Conservation (phyloP, 345 rosid species). For the Cardamine resedifolia region DNA sequence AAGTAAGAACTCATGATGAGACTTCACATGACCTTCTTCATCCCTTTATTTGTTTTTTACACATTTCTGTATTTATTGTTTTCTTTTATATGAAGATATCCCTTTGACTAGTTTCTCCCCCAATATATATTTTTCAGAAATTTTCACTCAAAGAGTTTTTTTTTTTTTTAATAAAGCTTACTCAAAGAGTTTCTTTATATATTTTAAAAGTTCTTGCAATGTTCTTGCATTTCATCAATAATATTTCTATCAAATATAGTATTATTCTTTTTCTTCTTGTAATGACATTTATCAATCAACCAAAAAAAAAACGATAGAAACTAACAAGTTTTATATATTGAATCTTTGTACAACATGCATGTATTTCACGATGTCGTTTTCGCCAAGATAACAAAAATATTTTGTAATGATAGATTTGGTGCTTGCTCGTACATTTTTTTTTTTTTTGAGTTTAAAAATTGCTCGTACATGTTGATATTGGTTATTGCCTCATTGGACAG, state of each 20-base stretch:
- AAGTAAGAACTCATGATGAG: constrained; percentile 39
- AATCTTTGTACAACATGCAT: not conserved
- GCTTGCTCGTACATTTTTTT: constrained; percentile 1
- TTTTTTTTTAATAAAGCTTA: no score
- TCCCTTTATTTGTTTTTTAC: constrained; percentile 14
- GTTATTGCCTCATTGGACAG: no score
- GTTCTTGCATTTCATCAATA: not conserved
- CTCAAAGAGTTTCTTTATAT: not conserved
- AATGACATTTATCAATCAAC: not conserved
- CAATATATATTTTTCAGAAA: not conserved
- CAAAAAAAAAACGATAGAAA: not conserved
- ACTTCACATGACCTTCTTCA: constrained; percentile 40
- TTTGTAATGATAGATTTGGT: constrained; percentile 8
- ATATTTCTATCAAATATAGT: not conserved
- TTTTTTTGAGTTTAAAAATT: not conserved
- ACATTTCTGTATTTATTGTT: constrained; percentile 12
- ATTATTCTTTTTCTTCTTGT: not conserved
- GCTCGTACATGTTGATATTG: constrained; percentile 12
- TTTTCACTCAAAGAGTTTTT: not conserved
- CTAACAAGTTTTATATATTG: not conserved
- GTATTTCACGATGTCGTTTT: constrained; percentile 5
- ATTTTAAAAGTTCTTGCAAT: not conserved
- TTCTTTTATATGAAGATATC: constrained; percentile 14
- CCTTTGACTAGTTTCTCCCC: not conserved
- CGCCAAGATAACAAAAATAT: constrained; percentile 21